Evolutionary conservation across 352 stramenopile species (phyloP), one percentile per base, ranked within the genome.

Genomic region (Blastocystis sp.): DNA sequence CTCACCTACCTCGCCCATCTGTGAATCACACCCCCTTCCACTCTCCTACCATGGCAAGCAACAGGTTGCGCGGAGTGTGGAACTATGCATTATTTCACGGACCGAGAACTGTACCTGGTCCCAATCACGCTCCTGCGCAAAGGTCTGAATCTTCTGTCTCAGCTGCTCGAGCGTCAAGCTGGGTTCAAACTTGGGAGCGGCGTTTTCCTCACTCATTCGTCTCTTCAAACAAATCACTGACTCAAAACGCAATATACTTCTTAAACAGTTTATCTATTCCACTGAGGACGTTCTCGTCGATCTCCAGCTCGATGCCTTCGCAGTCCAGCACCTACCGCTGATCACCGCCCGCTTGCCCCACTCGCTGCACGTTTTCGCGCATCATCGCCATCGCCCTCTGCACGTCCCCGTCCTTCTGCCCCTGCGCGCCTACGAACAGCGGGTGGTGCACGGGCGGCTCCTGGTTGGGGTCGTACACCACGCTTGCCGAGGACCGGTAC

Each of bases 1-100:
- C 90, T 98, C 96, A 45, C 96, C 95, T 1, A 98, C 91, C 91
- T 98, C 95, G 23, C 95, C 95, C 5, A 79, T 88, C 78, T 88
- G 45, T 21, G 14, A 11, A 3, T 88, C 11, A 78, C 17, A 69
- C 2, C 0, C n/a, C 0, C 17, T 23, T n/a, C 19, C 0, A 1
- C 23, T n/a, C 34, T 62, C 9, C 17, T 65, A 95, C 92, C 9
- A 98, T 89, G 23, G 95, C 96, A 60, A 98, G 89, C 43, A 97
- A 67, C 56, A 98, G 90, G 90, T 98, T 98, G 2, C 95, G 93
- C 64, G 95, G 93, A 40, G 91, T 93, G 89, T 96, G 93, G 82
- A 92, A 95, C 62, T 88, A 88, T 21, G 45, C 21, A 17, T 38
- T 2, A 64, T 1, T 38, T 14, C 14, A 74, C n/a, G 17, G 5